Conservation (phyloP, 2,329 filamentous ascomycete genomes). For the Lachnellula hyalina region DNA sequence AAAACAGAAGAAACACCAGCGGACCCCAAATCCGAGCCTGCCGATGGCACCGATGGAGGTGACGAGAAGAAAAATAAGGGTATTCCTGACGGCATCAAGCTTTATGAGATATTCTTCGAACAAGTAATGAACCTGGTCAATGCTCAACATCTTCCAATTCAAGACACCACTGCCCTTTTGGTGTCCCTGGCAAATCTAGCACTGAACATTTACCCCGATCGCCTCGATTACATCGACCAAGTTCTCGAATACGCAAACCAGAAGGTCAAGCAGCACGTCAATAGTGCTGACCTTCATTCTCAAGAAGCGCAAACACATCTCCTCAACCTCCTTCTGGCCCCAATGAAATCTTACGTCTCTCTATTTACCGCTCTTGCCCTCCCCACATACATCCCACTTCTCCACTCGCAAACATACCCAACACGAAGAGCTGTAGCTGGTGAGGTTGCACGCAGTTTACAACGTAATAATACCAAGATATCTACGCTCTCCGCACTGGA, state of each 20-base stretch:
- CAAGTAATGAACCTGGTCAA: constrained; percentile 93
- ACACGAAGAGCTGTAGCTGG: constrained; percentile 87
- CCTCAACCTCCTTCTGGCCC: constrained; percentile 82
- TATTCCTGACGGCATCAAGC: constrained; percentile 72
- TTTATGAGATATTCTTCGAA: constrained; percentile 96
- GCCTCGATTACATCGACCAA: constrained; percentile 92
- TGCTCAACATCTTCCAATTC: constrained; percentile 83
- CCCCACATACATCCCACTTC: constrained; percentile 84
- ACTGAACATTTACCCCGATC: constrained; percentile 90
- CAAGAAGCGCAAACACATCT: constrained; percentile 82
- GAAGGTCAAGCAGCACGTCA: constrained; percentile 83
- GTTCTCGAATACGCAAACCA: constrained; percentile 81
- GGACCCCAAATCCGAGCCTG: constrained; percentile 17
- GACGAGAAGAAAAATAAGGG: constrained; percentile 38
- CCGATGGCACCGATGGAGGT: constrained; percentile 35
- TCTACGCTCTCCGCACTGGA: constrained; percentile 74
- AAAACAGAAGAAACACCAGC: constrained; percentile 43
- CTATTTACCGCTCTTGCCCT: constrained; percentile 94
- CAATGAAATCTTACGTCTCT: constrained; percentile 83
- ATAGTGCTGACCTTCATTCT: constrained; percentile 93
- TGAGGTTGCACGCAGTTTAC: constrained; percentile 76
- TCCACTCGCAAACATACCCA: constrained; percentile 87
- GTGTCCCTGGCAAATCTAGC: constrained; percentile 93
- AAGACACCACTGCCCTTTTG: constrained; percentile 88
- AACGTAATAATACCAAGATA: constrained; percentile 77